These are phyloP conservation scores for Oryza meridionalis DNA, from an alignment of 176 grass and related monocot genomes.

Conservation along the genomic window DNA sequence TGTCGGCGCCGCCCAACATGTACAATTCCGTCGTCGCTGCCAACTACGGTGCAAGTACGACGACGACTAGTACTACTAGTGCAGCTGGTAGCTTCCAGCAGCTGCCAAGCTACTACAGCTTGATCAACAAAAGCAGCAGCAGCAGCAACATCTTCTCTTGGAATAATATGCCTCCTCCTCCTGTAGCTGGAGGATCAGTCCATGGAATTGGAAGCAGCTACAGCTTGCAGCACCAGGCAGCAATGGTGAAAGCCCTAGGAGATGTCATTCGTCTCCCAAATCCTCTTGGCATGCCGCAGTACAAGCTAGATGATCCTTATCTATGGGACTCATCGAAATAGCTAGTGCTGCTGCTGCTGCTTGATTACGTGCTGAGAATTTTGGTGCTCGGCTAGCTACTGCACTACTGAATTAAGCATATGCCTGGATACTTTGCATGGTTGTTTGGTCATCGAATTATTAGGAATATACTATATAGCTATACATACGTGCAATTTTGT, in stretches of 20 bases:
- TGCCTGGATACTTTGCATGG: too few species aligned
- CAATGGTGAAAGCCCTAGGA: conserved; percentile 35
- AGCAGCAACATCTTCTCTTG: conserved; percentile 2
- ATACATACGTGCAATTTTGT: conserved; percentile 12
- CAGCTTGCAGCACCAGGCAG: conserved; percentile 32
- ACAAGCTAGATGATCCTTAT: conserved; percentile 3
- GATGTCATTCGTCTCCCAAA: neutral
- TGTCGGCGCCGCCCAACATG: neutral
- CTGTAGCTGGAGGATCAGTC: neutral
- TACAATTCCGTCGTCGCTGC: too few species aligned
- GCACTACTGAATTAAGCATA: neutral
- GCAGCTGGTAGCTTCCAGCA: neutral
- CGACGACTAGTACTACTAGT: neutral
- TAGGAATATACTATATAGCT: too few species aligned
- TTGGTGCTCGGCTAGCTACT: too few species aligned
- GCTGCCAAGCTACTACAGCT: neutral
- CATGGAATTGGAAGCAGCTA: conserved; percentile 31
- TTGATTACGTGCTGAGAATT: neutral
- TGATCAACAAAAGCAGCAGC: neutral
- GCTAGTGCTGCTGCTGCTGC: too few species aligned
- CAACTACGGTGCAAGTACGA: too few species aligned
- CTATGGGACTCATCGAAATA: neutral
- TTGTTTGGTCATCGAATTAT: neutral
- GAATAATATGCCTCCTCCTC: conserved; percentile 25
- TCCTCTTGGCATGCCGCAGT: neutral